Evolutionary conservation across 768 basidiomycete genomes (phyloP).

Genomic region (Rhizopogon vesiculosus): DNA sequence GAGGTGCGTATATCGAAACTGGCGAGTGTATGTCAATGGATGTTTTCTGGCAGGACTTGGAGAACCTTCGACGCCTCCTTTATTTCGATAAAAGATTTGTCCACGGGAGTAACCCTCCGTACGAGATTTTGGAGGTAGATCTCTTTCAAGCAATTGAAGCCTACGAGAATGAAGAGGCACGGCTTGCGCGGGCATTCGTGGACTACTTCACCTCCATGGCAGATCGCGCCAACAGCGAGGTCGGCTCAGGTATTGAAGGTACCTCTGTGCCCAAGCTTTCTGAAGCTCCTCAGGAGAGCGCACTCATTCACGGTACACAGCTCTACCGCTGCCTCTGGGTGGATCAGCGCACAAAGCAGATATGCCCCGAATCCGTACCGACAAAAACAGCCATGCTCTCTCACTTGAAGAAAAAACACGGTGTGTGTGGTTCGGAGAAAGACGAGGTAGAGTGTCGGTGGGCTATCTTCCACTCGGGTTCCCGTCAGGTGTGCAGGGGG

Average conservation of each 20-base stretch:
- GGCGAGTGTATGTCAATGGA: too few species aligned
- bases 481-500: neutral
- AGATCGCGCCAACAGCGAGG: neutral
- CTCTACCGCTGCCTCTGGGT: conserved; percentile 6
- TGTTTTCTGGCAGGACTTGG: neutral
- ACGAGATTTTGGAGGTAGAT: too few species aligned
- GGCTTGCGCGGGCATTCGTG: too few species aligned
- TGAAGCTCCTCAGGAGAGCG: conserved; percentile 4
- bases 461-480: neutral
- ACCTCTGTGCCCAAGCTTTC: conserved; percentile 3
- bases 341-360: neutral
- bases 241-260: neutral
- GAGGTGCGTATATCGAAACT: too few species aligned
- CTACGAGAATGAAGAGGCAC: neutral
- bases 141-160: neutral
- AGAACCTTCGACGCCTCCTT: too few species aligned
- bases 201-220: neutral
- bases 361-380: conserved; percentile 2
- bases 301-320: neutral
- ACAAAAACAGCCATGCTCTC: conserved; percentile 7
- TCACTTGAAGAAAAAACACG: conserved; percentile 9
- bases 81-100: neutral
- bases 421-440: conserved; percentile 6
- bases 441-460: conserved; percentile 6
- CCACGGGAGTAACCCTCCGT: neutral